Evolutionary conservation across 2,329 filamentous ascomycete species (phyloP), one percentile per base, ranked within the genome.

Genomic region (Sclerotinia spermophila): DNA sequence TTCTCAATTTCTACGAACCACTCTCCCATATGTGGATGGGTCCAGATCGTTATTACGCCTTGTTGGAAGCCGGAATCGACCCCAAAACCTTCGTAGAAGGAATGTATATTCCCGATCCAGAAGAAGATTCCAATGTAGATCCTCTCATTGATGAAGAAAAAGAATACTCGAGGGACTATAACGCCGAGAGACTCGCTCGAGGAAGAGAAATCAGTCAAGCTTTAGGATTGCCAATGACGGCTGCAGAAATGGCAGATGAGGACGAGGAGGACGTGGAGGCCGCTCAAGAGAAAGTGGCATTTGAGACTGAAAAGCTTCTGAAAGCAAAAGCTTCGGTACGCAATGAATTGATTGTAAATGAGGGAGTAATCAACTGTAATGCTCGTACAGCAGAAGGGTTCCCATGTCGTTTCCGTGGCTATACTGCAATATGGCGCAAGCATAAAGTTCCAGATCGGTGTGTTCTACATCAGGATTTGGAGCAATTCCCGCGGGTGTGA

Each of bases 1-100:
- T 67, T 38, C 19, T 67, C 19, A 59, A 59, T 8, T 67, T 33
- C 38, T 67, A 67, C 38, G 51, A 67, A n/a, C 65, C 48, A 15
- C 38, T 42, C 6, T 67, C 65, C 8, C 51, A 10, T 21, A 67
- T 67, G 65, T 67, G 65, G 65, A 67, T 67, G 65, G 65, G 65
- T 19, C 38, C 38, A 2, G 65, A 67, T 27, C 65, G 65, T 21
- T 59, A 67, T 40, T 67, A 44, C 51, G 38, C 35, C 7, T n/a
- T 67, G 27, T 24, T 67, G 7, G 65, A 67, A 67, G 48, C 48
- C 5, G 65, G 65, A 35, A 5, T 67, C 8, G 65, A 67, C 27
- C 65, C 65, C n/a, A 13, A 58, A 44, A 59, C 65, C 27, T 67
- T 42, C 38, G 7, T 19, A 19, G 65, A 67, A 67, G 65, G 65